Conservation (phyloP, 2,329 filamentous ascomycete genomes). For the Monosporascus sp. region DNA sequence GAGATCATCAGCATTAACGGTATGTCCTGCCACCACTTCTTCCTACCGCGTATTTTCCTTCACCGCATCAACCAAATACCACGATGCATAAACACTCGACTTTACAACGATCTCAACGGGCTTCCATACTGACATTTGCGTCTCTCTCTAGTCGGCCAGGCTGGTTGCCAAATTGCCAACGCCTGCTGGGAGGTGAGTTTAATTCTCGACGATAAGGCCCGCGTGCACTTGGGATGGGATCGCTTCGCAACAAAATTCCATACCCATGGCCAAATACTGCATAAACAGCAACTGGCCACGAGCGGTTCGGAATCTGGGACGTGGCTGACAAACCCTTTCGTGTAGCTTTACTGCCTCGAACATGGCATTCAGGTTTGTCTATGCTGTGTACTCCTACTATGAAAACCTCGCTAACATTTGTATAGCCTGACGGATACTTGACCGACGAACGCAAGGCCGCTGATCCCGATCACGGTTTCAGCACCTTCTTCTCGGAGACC, state of each 20-base stretch:
- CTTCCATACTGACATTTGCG: constrained; percentile 46
- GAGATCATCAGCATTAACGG: constrained; percentile 99
- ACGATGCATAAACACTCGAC: constrained; percentile 4
- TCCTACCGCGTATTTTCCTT: constrained; percentile 34
- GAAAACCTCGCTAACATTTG: constrained; percentile 21
- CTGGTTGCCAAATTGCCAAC: constrained; percentile 99
- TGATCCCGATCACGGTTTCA: constrained; percentile 95
- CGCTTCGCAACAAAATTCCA: neutral
- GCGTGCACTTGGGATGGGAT: constrained; percentile 5
- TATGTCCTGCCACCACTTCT: constrained; percentile 45
- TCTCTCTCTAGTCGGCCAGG: constrained; percentile 81
- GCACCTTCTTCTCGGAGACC: constrained; percentile 99
- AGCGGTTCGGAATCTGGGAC: neutral
- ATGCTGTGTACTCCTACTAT: constrained; percentile 6
- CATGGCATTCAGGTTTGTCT: constrained; percentile 91
- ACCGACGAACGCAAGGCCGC: constrained; percentile 95
- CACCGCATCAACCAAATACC: constrained; percentile 36
- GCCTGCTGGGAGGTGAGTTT: constrained; percentile 98
- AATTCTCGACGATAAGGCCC: neutral
- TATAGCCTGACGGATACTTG: constrained; percentile 93
- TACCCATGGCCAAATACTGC: neutral
- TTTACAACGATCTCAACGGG: constrained; percentile 14
- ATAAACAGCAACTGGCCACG: neutral
- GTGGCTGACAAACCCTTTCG: constrained; percentile 16
- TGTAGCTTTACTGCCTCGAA: constrained; percentile 98